Evolutionary conservation across 179 eudicot genomes (phyloP), one percentile per base, ranked within the genome.

Genomic region (Drosera spatulata): DNA sequence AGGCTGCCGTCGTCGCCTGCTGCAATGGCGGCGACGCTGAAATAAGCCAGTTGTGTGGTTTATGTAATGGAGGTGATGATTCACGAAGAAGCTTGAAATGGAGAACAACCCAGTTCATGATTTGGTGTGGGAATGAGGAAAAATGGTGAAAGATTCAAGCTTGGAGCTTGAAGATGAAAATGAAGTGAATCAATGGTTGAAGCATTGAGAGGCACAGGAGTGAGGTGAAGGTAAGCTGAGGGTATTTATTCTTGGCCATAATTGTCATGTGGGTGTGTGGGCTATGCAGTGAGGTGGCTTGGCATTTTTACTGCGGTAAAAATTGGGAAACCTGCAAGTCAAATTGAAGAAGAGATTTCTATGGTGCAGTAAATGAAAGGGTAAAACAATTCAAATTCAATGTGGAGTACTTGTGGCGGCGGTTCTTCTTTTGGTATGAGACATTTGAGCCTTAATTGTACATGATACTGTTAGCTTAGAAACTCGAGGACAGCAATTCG

Each of bases 51-150:
- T 55, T 62, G 33, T 77, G 73, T 37, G 63, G 79, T 7, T 46
- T 2, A 5, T 67, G 72, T 0, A 68, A 58, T 9, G 79, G 79
- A 38, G 74, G 53, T 8, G 60, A 65, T 53, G 62, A 58, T 42
- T 2, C 33, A 22, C 33, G 33, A 22, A 22, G 33, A 22, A 22
- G 33, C 33, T 70, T 73, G 61, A 48, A 67, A 57, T 68, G 48
- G 53, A 43, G 37, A 42, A 59, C 53, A 53, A 69, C 57, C 74
- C 65, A 50, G 48, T 52, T 40, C 73, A 72, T 74, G 41, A 57
- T 73, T 58, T 39, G 53, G 50, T 44, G 33, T 49, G 73, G 52
- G 59, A 54, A 41, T 41, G 43, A 47, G 41, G 59, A n/a, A 45
- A 65, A 65, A 48, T 4, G 44, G 13, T 39, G 13, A 54, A 70